These are phyloP conservation scores for Penicillium pancosmium DNA, from an alignment of 495 filamentous ascomycete species.

Conservation along the genomic window DNA sequence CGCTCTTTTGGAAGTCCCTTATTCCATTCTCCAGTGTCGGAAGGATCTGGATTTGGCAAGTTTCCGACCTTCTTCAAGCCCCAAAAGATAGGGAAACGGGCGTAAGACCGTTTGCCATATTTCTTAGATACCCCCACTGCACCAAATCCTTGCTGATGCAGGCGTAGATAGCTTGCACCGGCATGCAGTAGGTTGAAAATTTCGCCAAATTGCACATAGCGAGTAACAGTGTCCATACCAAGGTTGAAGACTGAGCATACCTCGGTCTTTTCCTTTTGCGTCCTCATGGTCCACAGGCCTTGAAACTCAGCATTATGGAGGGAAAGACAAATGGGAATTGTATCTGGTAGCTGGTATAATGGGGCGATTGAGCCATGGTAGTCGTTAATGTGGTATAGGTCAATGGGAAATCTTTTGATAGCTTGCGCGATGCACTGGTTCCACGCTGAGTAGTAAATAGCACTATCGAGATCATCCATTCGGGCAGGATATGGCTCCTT, in stretches of 20 bases:
- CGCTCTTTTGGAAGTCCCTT: conserved; percentile 54
- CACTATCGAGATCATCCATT: conserved; percentile 75
- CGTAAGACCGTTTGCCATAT: conserved; percentile 74
- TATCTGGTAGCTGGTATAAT: conserved; percentile 68
- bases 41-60: conserved; percentile 76
- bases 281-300: conserved; percentile 74
- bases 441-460: conserved; percentile 75
- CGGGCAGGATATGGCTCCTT: conserved; percentile 69
- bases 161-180: conserved; percentile 70
- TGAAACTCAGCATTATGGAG: conserved; percentile 76
- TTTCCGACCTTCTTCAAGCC: conserved; percentile 69
- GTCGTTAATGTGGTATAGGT: conserved; percentile 81
- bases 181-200: conserved; percentile 76
- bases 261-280: conserved; percentile 64
- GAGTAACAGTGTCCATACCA: conserved; percentile 42
- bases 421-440: conserved; percentile 70
- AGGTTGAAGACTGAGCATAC: conserved; percentile 73
- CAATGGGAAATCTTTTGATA: conserved; percentile 61
- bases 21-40: conserved; percentile 71
- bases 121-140: conserved; percentile 76
- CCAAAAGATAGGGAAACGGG: conserved; percentile 80
- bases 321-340: conserved; percentile 50
- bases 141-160: conserved; percentile 75
- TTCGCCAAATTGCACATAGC: conserved; percentile 63
- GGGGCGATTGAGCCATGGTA: conserved; percentile 77